Evolutionary conservation across 2,329 filamentous ascomycete genomes (phyloP), one percentile per base, ranked within the genome.

Genomic region (Nemania diffusa): DNA sequence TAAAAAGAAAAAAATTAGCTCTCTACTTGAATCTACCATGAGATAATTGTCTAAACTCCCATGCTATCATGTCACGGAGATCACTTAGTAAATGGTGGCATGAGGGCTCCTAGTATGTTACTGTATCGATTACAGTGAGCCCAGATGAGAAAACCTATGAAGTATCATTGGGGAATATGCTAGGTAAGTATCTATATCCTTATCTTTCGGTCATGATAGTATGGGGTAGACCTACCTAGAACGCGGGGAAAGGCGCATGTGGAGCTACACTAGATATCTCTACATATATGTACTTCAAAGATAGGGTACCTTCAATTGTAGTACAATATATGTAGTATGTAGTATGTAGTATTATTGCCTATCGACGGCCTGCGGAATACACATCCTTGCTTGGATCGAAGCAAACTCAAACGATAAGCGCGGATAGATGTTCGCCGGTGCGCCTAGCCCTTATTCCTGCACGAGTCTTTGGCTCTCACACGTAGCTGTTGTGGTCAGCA

Each of bases 381-480:
- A 40, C 15, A 34, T 44, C n/a, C 40, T 44, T 44, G 40, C 17
- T 20, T 44, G 40, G 40, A 17, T 20, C 7, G n/a, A 40, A n/a
- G 40, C 17, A 53, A 29, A n/a, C 26, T 8, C 15, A 44, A 44
- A 27, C n/a, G 53, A 67, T 63, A 67, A 67, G 64, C 48, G 53
- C 52, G 42, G 44, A 34, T 50, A 59, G 50, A 59, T 32, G 56
- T 57, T 46, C 34, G 8, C 62, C 56, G 62, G 7, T 48, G 40
- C 20, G 56, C 20, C 37, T 20, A 59, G 57, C 40, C 44, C 42
- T 24, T 56, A 56, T 60, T 40, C 22, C 48, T 48, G 37, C 51
- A 34, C 13, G 40, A 44, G 50, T 34, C 26, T 46, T 27, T 48
- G 11, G 22, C 40, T 24, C 42, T 40, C 6, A 26, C 37, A 24